Evolutionary conservation across 1,284 basidiomycete genomes (phyloP).

Genomic region (Naganishia cerealis): DNA sequence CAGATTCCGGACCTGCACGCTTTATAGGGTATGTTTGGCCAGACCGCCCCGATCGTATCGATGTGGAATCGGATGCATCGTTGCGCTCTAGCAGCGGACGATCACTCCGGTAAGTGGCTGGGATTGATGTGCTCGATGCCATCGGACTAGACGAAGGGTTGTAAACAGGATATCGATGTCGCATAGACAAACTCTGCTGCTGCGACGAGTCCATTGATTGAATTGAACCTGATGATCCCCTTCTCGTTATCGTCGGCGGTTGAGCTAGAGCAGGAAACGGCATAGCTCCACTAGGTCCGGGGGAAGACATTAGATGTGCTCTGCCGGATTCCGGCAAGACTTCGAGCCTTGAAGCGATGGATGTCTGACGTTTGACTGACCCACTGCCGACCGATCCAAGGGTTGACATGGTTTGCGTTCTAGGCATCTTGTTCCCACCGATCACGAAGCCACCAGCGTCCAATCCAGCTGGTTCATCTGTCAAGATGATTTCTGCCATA

Average conservation of each 20-base stretch:
- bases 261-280: constrained; percentile 14
- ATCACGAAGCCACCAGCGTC: constrained; percentile 17
- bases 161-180: constrained; percentile 27
- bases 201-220: constrained; percentile 15
- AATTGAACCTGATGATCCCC: constrained; percentile 18
- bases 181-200: constrained; percentile 17
- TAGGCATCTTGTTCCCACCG: constrained; percentile 13
- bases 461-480: constrained; percentile 23
- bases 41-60: constrained; percentile 18
- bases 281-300: background rate
- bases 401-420: constrained; percentile 22
- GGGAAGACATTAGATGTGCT: constrained; percentile 8
- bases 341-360: constrained; percentile 62
- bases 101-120: constrained; percentile 14
- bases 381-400: constrained; percentile 10
- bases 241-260: constrained; percentile 1
- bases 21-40: constrained; percentile 1
- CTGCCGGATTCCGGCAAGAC: constrained; percentile 25
- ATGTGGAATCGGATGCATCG: constrained; percentile 11
- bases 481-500: constrained; percentile 18
- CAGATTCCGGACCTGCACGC: constrained; percentile 24
- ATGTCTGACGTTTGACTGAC: constrained; percentile 15
- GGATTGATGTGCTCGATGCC: constrained; percentile 16
- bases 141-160: constrained; percentile 3
- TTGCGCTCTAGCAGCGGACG: constrained; percentile 8